Percentiles rank a stretch among this genome's conserved stretches.
Conservation (phyloP, 1,139 yeast genomes). For the Pneumocystis murina region DNA sequence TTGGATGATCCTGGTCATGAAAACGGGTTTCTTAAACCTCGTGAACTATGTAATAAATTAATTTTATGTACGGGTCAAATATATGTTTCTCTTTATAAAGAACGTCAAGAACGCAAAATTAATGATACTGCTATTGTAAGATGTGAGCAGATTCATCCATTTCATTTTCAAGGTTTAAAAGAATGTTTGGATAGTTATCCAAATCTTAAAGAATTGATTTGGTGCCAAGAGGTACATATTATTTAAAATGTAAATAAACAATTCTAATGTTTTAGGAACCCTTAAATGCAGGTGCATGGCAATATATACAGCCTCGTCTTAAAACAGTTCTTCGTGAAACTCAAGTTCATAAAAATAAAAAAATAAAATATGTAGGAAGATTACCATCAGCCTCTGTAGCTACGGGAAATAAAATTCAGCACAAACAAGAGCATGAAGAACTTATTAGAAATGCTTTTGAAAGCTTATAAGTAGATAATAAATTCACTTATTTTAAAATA, state of each 20-base stretch:
- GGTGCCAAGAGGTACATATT: conserved; percentile 63
- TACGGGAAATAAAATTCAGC: conserved; percentile 88
- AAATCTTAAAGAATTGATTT: conserved; percentile 71
- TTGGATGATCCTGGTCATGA: conserved; percentile 71
- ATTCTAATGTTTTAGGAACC: conserved; percentile 44
- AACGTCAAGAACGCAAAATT: conserved; percentile 60
- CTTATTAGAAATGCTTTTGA: conserved; percentile 63
- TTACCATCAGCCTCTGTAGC: conserved; percentile 97
- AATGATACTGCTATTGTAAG: conserved; percentile 77
- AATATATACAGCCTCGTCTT: conserved; percentile 68
- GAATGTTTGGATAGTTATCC: conserved; percentile 72
- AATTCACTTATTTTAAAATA: background rate
- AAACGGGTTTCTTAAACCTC: conserved; percentile 51
- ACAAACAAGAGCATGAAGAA: conserved; percentile 73
- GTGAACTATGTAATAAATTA: conserved; percentile 76
- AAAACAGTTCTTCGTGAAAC: conserved; percentile 62
- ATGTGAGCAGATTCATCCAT: conserved; percentile 93
- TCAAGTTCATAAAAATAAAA: conserved; percentile 41
- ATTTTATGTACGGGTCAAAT: conserved; percentile 88
- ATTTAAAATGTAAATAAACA: background rate
- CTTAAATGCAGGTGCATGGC: conserved; percentile 87
- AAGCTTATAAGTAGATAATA: background rate
- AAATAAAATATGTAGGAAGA: conserved; percentile 86
- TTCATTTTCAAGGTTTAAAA: conserved; percentile 92
- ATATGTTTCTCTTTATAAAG: conserved; percentile 78